phyloP scores from a whole-genome alignment of 805 yeast species.

The Starmerella bombicola region DNA sequence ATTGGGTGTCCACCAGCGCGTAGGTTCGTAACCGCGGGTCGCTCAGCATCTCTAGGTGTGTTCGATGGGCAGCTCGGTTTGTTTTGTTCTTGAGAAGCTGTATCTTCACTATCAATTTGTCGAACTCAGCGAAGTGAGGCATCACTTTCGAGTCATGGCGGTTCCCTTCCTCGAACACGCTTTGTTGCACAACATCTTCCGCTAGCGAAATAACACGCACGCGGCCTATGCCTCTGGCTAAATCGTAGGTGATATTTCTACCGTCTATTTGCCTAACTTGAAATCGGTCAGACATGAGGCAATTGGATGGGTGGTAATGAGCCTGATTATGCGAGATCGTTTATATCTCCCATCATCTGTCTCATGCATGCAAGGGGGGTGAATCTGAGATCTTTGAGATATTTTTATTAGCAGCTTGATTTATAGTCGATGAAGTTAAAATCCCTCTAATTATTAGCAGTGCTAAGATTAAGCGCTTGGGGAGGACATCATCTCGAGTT shows the following conservation, averaged over 20 bases:
- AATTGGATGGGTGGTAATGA: too few species aligned
- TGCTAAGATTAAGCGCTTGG: not conserved
- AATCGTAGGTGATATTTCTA: not conserved
- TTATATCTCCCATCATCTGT: too few species aligned
- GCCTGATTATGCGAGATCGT: too few species aligned
- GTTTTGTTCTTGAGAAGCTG: conserved; percentile 1
- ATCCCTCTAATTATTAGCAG: too few species aligned
- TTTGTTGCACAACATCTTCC: conserved; percentile 3
- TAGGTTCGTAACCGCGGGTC: not conserved
- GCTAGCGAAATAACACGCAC: conserved; percentile 3
- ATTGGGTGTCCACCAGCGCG: not conserved
- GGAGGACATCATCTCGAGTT: conserved; percentile 59
- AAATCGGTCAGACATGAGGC: too few species aligned
- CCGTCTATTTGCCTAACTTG: conserved; percentile 4
- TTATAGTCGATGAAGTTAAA: too few species aligned
- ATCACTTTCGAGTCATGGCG: conserved; percentile 4
- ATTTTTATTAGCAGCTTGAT: too few species aligned
- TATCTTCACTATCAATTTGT: conserved; percentile 2
- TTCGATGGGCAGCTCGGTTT: not conserved
- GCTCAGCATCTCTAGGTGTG: not conserved
- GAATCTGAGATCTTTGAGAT: too few species aligned
- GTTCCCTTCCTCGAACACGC: not conserved
- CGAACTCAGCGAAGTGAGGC: conserved; percentile 10
- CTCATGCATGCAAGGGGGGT: too few species aligned
- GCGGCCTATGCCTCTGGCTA: conserved; percentile 3